A percentile compares a stretch with the other conserved stretches of the same genome.
phyloP scores from a whole-genome alignment of 2,329 filamentous ascomycete genomes.

The Chaetomium olivaceum region DNA sequence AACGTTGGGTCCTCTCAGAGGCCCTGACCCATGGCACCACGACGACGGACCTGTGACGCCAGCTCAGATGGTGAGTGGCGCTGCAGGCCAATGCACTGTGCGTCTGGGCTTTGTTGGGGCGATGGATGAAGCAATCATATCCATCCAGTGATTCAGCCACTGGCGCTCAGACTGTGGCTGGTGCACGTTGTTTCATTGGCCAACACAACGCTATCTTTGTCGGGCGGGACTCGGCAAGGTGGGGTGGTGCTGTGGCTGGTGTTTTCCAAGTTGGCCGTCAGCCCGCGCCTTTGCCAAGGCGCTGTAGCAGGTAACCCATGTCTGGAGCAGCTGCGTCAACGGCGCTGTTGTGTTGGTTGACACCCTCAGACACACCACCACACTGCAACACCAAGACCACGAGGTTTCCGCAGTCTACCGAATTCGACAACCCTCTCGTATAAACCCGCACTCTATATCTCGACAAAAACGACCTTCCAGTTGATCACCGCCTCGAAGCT shows the following conservation, averaged over 20 bases:
- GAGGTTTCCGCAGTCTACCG: background rate
- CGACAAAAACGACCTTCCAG: background rate
- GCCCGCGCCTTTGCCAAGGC: slow-evolving; percentile 24
- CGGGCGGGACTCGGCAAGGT: background rate
- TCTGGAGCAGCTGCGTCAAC: slow-evolving; percentile 26
- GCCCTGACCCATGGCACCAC: slow-evolving; percentile 7
- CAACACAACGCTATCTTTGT: slow-evolving; percentile 10
- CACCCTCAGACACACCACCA: slow-evolving; percentile 7
- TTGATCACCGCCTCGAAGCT: background rate
- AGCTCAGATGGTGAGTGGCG: slow-evolving; percentile 9
- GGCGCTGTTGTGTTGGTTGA: slow-evolving; percentile 24
- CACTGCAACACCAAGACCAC: slow-evolving; percentile 6
- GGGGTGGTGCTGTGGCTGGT: slow-evolving; percentile 19
- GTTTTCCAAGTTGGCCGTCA: slow-evolving; percentile 4
- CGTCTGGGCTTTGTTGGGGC: background rate
- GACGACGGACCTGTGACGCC: slow-evolving; percentile 13
- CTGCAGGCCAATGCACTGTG: slow-evolving; percentile 10
- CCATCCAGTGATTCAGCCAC: background rate
- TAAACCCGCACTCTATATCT: background rate
- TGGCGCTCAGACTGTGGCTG: background rate
- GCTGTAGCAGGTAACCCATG: slow-evolving; percentile 21
- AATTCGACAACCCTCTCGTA: background rate
- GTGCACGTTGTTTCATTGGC: background rate
- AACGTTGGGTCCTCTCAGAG: slow-evolving; percentile 12
- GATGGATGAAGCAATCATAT: background rate